Evolutionary conservation across 2,329 filamentous ascomycete genomes (phyloP).

Genomic region (Beauveria sp.): DNA sequence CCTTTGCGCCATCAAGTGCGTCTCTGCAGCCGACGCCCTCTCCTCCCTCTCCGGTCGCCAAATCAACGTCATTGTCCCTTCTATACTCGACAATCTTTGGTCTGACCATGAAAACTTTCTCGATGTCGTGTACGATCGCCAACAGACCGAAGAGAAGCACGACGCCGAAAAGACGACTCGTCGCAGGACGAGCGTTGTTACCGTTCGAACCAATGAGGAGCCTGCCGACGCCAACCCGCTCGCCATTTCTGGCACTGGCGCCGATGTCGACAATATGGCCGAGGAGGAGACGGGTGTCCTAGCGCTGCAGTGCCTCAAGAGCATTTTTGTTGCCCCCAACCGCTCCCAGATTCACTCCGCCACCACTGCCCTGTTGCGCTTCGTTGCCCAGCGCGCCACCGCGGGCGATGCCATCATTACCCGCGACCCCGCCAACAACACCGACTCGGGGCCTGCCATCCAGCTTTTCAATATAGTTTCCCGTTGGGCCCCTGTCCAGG

Average conservation of each 20-base stretch:
- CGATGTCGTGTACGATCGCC: slow-evolving; percentile 57
- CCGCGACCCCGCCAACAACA: slow-evolving; percentile 31
- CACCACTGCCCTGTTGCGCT: slow-evolving; percentile 65
- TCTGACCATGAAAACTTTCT: slow-evolving; percentile 65
- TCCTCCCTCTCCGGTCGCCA: slow-evolving; percentile 69
- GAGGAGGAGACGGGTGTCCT: slow-evolving; percentile 82
- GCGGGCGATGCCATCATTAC: slow-evolving; percentile 48
- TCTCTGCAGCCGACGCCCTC: slow-evolving; percentile 73
- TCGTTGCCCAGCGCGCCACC: slow-evolving; percentile 55
- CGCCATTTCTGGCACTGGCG: slow-evolving; percentile 58
- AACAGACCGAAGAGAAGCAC: slow-evolving; percentile 59
- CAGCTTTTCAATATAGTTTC: slow-evolving; percentile 73
- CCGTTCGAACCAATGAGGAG: slow-evolving; percentile 64
- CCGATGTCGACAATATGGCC: slow-evolving; percentile 80
- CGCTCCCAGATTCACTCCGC: slow-evolving; percentile 73
- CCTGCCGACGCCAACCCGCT: slow-evolving; percentile 56
- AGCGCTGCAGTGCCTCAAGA: slow-evolving; percentile 78
- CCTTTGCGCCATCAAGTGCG: slow-evolving; percentile 69
- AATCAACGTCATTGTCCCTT: slow-evolving; percentile 70
- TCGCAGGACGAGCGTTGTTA: slow-evolving; percentile 71
- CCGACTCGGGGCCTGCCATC: slow-evolving; percentile 67
- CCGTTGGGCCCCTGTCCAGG: slow-evolving; percentile 87
- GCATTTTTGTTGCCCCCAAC: slow-evolving; percentile 77
- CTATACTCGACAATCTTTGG: slow-evolving; percentile 82
- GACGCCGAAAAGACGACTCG: slow-evolving; percentile 57